phyloP scores from a whole-genome alignment of 208 protist species.

The Phytomonas sp. region DNA sequence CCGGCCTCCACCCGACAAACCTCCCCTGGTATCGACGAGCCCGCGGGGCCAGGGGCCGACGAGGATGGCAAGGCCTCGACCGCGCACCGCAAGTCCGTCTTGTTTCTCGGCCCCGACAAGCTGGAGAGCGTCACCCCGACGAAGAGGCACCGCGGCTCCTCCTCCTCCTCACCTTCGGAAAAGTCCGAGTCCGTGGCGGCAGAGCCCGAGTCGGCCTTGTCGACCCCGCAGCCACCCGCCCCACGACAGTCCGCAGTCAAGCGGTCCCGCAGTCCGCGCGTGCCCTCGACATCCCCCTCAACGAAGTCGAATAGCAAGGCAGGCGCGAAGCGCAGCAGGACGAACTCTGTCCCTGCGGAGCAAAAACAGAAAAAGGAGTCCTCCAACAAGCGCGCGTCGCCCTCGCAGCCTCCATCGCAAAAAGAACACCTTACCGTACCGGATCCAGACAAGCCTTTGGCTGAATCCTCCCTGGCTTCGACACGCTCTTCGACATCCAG shows the following conservation, averaged over 20 bases:
- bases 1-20: neutral
- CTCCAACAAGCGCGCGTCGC: too few species aligned
- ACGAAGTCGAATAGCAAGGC: neutral
- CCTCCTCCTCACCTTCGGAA: neutral
- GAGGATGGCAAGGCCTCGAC: neutral
- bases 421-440: neutral
- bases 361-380: too few species aligned
- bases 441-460: neutral
- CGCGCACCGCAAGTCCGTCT: constrained; percentile 61
- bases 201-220: constrained; percentile 5
- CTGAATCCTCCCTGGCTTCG: neutral
- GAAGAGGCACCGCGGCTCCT: constrained; percentile 10
- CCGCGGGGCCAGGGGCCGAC: neutral
- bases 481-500: neutral
- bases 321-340: neutral
- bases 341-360: neutral
- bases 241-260: constrained; percentile 8
- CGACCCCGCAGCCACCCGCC: constrained; percentile 2
- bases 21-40: neutral
- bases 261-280: neutral
- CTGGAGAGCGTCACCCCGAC: constrained; percentile 38
- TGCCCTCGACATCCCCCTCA: neutral
- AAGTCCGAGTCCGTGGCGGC: neutral
- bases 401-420: neutral
- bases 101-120: constrained; percentile 44